Percentiles rank a stretch among this genome's conserved stretches.
These are phyloP conservation scores for Wickerhamiella siamensis DNA, from an alignment of 805 yeast genomes.

Conservation along the genomic window DNA sequence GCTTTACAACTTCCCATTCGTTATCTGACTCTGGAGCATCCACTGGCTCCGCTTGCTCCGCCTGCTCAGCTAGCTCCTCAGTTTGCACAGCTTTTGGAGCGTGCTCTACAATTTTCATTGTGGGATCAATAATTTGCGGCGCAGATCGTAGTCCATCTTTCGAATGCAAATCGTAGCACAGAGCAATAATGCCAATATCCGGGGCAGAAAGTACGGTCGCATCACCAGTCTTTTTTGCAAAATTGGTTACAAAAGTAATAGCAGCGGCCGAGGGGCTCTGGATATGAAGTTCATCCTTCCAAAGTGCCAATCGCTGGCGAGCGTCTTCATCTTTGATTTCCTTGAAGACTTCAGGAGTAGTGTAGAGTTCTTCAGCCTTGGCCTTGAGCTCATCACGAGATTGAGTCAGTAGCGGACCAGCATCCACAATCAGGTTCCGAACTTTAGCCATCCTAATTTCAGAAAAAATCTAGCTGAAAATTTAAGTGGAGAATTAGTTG, in stretches of 20 bases:
- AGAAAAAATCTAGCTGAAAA: background rate
- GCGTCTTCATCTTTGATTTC: conserved; percentile 83
- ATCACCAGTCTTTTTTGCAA: conserved; percentile 86
- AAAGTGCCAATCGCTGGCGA: conserved; percentile 58
- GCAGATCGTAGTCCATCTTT: conserved; percentile 14
- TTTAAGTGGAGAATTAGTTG: background rate
- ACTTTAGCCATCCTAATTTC: conserved; percentile 9
- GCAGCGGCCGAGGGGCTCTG: conserved; percentile 64
- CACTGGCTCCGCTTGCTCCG: background rate
- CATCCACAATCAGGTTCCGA: conserved; percentile 67
- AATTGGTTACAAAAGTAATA: conserved; percentile 52
- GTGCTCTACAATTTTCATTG: conserved; percentile 8
- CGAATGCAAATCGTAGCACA: conserved; percentile 58
- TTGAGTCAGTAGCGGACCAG: conserved; percentile 86
- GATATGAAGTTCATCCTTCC: conserved; percentile 59
- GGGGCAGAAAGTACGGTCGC: conserved; percentile 72
- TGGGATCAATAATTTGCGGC: conserved; percentile 10
- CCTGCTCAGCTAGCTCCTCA: conserved; percentile 2
- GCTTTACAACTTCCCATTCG: conserved; percentile 14
- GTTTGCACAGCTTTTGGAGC: background rate
- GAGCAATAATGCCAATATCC: conserved; percentile 84
- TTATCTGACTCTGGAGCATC: conserved; percentile 10
- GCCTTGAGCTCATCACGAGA: conserved; percentile 58
- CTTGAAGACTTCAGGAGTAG: conserved; percentile 80
- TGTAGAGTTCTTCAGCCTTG: conserved; percentile 57